These are phyloP conservation scores for Exophiala alcalophila DNA, from an alignment of 2,329 filamentous ascomycete genomes.

Conservation along the genomic window DNA sequence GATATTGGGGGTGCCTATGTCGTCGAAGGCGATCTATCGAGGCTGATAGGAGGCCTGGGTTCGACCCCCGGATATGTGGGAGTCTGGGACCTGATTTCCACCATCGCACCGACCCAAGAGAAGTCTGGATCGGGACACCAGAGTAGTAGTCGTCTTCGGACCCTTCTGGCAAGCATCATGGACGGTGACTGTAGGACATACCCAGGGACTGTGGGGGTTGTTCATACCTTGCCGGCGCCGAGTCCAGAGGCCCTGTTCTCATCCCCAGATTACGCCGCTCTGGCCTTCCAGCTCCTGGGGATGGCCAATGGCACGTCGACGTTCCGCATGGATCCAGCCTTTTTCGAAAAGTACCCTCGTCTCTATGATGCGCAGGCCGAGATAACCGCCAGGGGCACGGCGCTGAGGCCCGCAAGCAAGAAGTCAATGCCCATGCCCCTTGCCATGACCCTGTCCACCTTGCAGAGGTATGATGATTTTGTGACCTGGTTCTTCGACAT, in stretches of 20 bases:
- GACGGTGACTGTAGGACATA: too few relatives aligned
- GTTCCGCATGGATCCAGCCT: slow-evolving; percentile 7
- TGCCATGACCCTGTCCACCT: neutral
- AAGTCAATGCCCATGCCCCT: neutral
- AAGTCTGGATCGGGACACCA: neutral
- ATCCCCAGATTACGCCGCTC: neutral
- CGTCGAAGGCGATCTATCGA: slow-evolving; percentile 10
- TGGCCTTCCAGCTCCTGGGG: slow-evolving; percentile 1
- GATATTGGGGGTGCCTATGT: slow-evolving; percentile 3
- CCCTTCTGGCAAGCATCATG: neutral
- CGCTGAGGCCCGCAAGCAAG: neutral
- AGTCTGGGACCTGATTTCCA: slow-evolving; percentile 6
- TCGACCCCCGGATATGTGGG: slow-evolving; percentile 2
- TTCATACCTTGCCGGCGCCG: slow-evolving; percentile 2
- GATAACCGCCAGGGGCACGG: neutral
- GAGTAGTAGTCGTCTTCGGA: neutral
- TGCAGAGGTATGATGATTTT: slow-evolving; percentile 1
- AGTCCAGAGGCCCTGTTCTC: slow-evolving; percentile 7
- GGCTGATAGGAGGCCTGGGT: neutral
- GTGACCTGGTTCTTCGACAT: neutral
- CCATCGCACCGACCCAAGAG: slow-evolving; percentile 1
- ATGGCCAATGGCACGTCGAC: neutral
- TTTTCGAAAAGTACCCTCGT: slow-evolving; percentile 15
- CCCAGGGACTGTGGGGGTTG: too few relatives aligned
- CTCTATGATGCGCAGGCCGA: slow-evolving; percentile 3